Percentiles rank a stretch among this genome's conserved stretches.
Conservation (phyloP, 2,329 filamentous ascomycete genomes). For the Penicillium psychrosexuale region DNA sequence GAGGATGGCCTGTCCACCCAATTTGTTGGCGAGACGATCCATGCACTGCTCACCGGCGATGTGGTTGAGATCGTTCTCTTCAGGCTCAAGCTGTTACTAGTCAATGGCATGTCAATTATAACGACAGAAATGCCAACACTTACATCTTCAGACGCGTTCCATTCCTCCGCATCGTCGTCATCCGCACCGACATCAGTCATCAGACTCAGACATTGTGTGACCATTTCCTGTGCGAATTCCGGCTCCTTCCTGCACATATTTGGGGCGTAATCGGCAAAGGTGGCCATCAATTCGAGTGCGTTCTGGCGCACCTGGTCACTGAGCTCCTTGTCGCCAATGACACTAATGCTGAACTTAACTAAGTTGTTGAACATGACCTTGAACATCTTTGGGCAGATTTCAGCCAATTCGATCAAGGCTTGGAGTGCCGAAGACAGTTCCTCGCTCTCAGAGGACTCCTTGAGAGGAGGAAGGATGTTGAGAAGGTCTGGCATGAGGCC, state of each 20-base stretch:
- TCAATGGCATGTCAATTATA: conserved; percentile 26
- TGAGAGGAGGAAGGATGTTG: conserved; percentile 90
- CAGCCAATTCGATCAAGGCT: conserved; percentile 88
- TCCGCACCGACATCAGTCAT: conserved; percentile 97
- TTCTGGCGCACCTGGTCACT: conserved; percentile 89
- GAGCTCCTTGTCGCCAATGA: conserved; percentile 94
- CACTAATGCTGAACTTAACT: conserved; percentile 86
- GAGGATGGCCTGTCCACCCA: conserved; percentile 88
- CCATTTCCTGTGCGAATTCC: conserved; percentile 94
- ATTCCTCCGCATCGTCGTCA: conserved; percentile 91
- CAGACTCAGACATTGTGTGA: conserved; percentile 92
- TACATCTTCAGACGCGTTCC: conserved; percentile 88
- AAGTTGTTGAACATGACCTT: conserved; percentile 89
- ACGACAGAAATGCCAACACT: conserved; percentile 34
- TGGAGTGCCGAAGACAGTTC: conserved; percentile 86
- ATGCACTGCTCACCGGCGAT: conserved; percentile 98
- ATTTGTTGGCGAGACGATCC: conserved; percentile 95
- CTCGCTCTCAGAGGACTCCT: conserved; percentile 85
- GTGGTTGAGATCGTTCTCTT: conserved; percentile 96
- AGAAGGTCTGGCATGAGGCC: conserved; percentile 83
- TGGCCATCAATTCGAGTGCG: conserved; percentile 93
- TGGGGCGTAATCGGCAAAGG: conserved; percentile 91
- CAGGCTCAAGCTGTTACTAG: conserved; percentile 69
- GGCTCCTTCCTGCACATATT: conserved; percentile 92
- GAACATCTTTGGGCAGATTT: conserved; percentile 96